phyloP scores from a whole-genome alignment of 352 stramenopile species.

The Phytophthora multivora region DNA sequence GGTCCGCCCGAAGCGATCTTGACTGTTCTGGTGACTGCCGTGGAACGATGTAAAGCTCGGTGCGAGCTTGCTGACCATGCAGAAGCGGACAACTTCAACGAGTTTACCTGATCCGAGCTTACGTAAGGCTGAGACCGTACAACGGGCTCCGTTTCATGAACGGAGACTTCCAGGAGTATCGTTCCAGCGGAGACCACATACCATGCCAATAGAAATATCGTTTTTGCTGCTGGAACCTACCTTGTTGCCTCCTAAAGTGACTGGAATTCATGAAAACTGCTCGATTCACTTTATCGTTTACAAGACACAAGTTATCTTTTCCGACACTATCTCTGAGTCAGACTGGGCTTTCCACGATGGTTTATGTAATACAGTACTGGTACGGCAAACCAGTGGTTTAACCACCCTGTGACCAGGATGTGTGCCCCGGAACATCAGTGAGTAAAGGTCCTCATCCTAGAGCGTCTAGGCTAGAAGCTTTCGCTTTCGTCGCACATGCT shows the following conservation, averaged over 20 bases:
- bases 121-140: neutral
- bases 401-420: no score
- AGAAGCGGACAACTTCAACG: conserved; percentile 9
- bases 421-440: no score
- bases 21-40: conserved; percentile 11
- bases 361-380: no score
- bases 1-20: conserved; percentile 3
- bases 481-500: neutral
- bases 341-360: no score
- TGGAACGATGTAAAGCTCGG: conserved; percentile 24
- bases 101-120: conserved; percentile 10
- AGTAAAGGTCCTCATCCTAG: no score
- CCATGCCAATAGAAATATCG: neutral
- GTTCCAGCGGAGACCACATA: neutral
- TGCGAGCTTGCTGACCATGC: conserved; percentile 8
- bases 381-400: no score
- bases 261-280: neutral
- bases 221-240: conserved; percentile 1
- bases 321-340: no score
- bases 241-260: neutral
- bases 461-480: neutral
- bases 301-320: no score
- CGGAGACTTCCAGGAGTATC: no score
- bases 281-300: no score
- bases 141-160: neutral